Evolutionary conservation across 1,284 basidiomycete species (phyloP), one percentile per base, ranked within the genome.

Genomic region (Fomitopsis pinicola): DNA sequence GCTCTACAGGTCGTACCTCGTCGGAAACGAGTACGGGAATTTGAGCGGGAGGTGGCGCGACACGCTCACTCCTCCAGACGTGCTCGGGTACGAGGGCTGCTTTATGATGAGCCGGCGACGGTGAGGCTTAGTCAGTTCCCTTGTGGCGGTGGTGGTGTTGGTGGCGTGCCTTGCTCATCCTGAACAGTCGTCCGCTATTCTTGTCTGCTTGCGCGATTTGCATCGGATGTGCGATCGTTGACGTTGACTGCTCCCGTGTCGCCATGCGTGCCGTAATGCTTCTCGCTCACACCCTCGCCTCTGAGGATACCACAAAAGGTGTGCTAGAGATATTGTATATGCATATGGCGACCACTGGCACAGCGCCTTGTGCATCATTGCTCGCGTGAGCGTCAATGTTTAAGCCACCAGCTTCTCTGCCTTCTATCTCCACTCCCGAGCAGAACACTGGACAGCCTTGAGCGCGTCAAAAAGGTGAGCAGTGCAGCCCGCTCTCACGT

Each of bases 11-110:
- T 88, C 88, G 33, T 92, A 88, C 72, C 77, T 92, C 53, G 79
- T 91, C 28, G 89, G 89, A 3, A 82, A 84, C 63, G 72, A 72
- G 8, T 74, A 85, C 64, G 87, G 87, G 17, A 84, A 85, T 64
- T 70, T 90, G 38, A 83, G 84, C 15, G 89, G 89, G 55, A 80
- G 89, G 54, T 92, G 89, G 89, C 80, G 90, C 65, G 89, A 92
- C 68, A 88, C 87, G 8, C 69, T 88, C 56, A 89, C 82, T 60
- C 82, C 84, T 1, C 68, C 77, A 2, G 72, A 80, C 19, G 74
- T 80, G 35, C 72, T 77, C 22, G 89, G 89, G 10, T 91, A 91
- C 66, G 89, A 91, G 73, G 89, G 89, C 1, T 89, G 86, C 68
- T 91, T 91, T 69, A 81, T 82, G 44, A 87, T 91, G 88, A 83